These are phyloP conservation scores for Coniella lustricola DNA, from an alignment of 2,329 filamentous ascomycete genomes.

Conservation along the genomic window DNA sequence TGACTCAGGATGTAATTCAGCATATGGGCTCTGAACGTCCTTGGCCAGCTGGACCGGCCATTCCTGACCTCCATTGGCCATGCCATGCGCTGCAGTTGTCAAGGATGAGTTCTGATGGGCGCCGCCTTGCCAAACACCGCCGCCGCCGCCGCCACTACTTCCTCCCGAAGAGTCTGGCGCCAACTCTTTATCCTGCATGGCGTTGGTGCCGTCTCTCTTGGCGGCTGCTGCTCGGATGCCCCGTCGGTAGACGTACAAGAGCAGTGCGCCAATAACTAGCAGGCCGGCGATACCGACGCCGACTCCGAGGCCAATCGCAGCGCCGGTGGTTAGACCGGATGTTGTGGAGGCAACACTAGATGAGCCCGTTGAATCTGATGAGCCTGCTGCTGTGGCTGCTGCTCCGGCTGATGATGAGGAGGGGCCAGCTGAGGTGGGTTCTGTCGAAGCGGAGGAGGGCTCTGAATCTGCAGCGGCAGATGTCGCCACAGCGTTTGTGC, in stretches of 20 bases:
- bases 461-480: no score
- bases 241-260: background rate
- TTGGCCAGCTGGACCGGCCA: background rate
- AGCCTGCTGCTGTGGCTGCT: background rate
- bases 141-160: background rate
- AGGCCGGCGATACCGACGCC: conserved; percentile 22
- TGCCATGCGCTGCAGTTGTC: background rate
- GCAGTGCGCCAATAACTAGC: conserved; percentile 20
- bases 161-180: background rate
- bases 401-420: background rate
- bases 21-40: background rate
- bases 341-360: background rate
- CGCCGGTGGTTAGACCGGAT: background rate
- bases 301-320: conserved; percentile 19
- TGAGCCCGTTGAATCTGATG: background rate
- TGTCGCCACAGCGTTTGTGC: background rate
- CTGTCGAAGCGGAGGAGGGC: no score
- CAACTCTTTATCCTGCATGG: background rate
- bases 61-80: background rate
- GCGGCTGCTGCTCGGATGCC: background rate
- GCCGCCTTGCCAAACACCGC: background rate
- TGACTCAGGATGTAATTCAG: background rate
- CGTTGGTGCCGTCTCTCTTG: background rate
- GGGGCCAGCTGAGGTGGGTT: background rate
- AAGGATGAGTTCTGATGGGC: no score